phyloP scores from a whole-genome alignment of 768 basidiomycete species.

The Trametes elegans region DNA sequence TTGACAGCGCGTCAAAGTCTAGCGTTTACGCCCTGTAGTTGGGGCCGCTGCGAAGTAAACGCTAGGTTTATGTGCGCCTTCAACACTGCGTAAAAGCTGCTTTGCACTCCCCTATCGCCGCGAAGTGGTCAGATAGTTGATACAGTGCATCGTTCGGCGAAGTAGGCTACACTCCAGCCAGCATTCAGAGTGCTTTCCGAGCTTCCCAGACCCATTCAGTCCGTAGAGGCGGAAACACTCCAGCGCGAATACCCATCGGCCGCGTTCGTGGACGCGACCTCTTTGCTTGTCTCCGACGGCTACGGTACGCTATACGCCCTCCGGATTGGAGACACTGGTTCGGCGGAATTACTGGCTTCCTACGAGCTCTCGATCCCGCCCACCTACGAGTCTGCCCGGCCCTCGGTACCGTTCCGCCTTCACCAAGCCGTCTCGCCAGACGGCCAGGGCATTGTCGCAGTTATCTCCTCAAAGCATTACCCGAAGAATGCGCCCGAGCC shows the following conservation, averaged over 20 bases:
- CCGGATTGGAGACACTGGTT: slow-evolving; percentile 37
- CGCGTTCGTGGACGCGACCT: slow-evolving; percentile 48
- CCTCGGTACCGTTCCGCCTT: slow-evolving; percentile 41
- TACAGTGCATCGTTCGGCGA: slow-evolving; percentile 13
- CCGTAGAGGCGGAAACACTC: slow-evolving; percentile 36
- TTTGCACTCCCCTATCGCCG: too few species aligned
- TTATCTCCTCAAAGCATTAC: slow-evolving; percentile 60
- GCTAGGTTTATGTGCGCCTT: too few species aligned
- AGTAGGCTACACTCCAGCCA: slow-evolving; percentile 52
- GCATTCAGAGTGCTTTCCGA: slow-evolving; percentile 57
- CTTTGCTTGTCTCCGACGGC: slow-evolving; percentile 67
- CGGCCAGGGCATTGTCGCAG: slow-evolving; percentile 40
- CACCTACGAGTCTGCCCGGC: slow-evolving; percentile 24
- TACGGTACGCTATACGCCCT: slow-evolving; percentile 65
- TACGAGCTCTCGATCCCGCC: slow-evolving; percentile 42
- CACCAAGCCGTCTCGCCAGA: slow-evolving; percentile 39
- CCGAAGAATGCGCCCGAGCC: slow-evolving; percentile 8
- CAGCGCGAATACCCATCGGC: slow-evolving; percentile 78
- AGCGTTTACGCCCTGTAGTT: too few species aligned
- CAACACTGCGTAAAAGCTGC: too few species aligned
- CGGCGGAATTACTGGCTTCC: slow-evolving; percentile 47
- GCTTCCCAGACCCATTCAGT: slow-evolving; percentile 52
- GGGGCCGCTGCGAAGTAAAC: too few species aligned
- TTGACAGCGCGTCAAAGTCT: too few species aligned
- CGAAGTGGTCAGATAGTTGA: too few species aligned